phyloP scores from a whole-genome alignment of 306 rosid species.

The Corylus americana region DNA sequence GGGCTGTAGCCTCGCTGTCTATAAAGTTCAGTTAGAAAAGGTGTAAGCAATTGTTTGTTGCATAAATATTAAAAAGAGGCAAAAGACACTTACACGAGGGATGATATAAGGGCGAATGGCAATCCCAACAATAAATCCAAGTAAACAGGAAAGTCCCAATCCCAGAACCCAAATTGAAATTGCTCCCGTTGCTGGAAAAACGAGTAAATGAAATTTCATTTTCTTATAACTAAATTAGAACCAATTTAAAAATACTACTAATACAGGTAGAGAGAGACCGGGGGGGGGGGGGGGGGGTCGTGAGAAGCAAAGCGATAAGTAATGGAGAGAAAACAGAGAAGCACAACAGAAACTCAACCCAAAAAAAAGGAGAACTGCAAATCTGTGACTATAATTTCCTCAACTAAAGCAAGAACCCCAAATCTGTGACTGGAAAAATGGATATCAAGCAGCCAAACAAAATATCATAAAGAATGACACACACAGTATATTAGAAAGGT shows the following conservation, averaged over 20 bases:
- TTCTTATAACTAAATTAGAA: slow-evolving; percentile 17
- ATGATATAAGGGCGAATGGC: slow-evolving; percentile 42
- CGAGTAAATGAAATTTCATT: slow-evolving; percentile 1
- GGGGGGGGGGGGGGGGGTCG: too few species aligned
- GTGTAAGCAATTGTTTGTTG: slow-evolving; percentile 21
- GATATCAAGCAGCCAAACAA: not conserved
- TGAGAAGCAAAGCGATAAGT: not conserved
- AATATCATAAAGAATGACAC: not conserved
- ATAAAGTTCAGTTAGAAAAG: slow-evolving; percentile 38
- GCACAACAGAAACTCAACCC: not conserved
- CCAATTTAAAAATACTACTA: not conserved
- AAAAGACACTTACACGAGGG: slow-evolving; percentile 46
- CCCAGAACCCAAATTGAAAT: slow-evolving; percentile 49
- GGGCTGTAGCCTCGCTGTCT: slow-evolving; percentile 59
- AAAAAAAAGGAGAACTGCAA: not conserved
- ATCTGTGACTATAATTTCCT: not conserved
- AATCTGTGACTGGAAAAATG: not conserved
- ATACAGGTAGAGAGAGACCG: not conserved
- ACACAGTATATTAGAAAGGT: not conserved
- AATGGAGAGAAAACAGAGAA: not conserved
- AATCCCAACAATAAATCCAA: slow-evolving; percentile 41
- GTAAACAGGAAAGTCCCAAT: slow-evolving; percentile 48
- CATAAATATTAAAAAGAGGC: not conserved
- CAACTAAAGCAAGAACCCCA: not conserved
- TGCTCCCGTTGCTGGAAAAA: slow-evolving; percentile 44